Evolutionary conservation across 495 filamentous ascomycete genomes (phyloP), one percentile per base, ranked within the genome.

Genomic region (Penicillium longicatenatum): DNA sequence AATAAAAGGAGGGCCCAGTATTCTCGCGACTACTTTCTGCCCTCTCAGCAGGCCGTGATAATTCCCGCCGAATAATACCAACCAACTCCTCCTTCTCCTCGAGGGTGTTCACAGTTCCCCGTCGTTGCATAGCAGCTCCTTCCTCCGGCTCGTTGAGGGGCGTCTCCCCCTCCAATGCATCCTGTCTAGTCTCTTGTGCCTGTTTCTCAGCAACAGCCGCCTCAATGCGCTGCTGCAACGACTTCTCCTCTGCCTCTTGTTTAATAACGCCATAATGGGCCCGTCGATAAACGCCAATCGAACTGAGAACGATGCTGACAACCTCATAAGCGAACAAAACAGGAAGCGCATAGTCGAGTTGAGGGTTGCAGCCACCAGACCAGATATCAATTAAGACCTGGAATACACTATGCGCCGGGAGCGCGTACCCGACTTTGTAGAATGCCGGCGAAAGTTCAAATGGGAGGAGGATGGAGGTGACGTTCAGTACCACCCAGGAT

Each of bases 381-480:
- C 81, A 84, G 47, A 79, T 77, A 47, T 81, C 76, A 0, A 71
- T 59, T 19, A 83, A 64, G 0, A 75, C 46, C 17, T 78, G 64
- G 55, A 75, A 84, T 6, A 77, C 61, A 19, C 67, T 63, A 49
- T 82, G 79, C 5, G 79, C 74, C 0, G 82, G 82, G 5, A 84
- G 42, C 0, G 66, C 74, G 50, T 78, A 83, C 0, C 67, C 76
- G 61, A 77, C 72, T n/a, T 63, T 59, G 56, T 78, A 84, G 30
- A 83, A 84, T 0, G 49, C 72, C 0, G 80, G 69, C 0, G 70
- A 68, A 1, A 83, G 60, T 46, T 75, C 75, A 37, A 83, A 81
- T 1, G 80, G 81, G 1, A 79, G 52, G 2, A 83, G 59, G 31
- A 78, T 75, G 0, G 73, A 76, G 0, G 75, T 70, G 20, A 82